Base-by-base conservation (phyloP, 371 early-diverging fungal genomes). In the Apophysomyces elegans region DNA sequence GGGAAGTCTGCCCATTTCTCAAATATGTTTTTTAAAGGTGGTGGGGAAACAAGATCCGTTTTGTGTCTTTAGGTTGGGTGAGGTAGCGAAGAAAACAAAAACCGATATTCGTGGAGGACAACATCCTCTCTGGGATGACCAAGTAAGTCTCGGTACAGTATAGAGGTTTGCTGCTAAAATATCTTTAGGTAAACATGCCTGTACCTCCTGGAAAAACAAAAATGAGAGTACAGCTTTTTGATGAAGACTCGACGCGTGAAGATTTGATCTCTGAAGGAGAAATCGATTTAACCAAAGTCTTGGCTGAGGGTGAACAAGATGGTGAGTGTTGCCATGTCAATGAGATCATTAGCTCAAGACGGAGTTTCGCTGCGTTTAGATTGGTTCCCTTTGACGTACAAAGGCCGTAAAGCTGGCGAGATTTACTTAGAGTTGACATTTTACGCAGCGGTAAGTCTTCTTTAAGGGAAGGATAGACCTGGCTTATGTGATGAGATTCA, bases 251-350 rank as follows among this genome's bases (percentile, higher is more conserved):
- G 6, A 68, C 80, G 46, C 84, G 81, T 63, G 79, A 84, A 63
- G 88, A 88, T 59, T 68, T 86, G 44, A 90, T 91, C 59, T 88
- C 88, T 21, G 87, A 88, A 58, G 80, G 84, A 47, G 80, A 85
- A 8, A 72, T 91, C 43, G 90, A 91, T 74, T 70, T 90, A 63
- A 62, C 79, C 12, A 83, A 80, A 38, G 86, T 90, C 5, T 68
- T 90, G 37, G 81, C 74, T 16, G 78, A 84, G 37, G 91, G 91
- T 26, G 91, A 90, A 64, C 78, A 83, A 8, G 91, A 91, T 68
- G 84, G 91, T 88, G 79, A 72, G 58, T 58, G 14, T 3, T 39
- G 44, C 14, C 32, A 21, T 18, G n/a, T 39, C 18, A 12, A 47
- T 38, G 35, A 16, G 41, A 6, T 5, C 21, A 16, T 50, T 4